phyloP scores from a whole-genome alignment of 345 rosid genomes.

The Arabidopsis arenosa region DNA sequence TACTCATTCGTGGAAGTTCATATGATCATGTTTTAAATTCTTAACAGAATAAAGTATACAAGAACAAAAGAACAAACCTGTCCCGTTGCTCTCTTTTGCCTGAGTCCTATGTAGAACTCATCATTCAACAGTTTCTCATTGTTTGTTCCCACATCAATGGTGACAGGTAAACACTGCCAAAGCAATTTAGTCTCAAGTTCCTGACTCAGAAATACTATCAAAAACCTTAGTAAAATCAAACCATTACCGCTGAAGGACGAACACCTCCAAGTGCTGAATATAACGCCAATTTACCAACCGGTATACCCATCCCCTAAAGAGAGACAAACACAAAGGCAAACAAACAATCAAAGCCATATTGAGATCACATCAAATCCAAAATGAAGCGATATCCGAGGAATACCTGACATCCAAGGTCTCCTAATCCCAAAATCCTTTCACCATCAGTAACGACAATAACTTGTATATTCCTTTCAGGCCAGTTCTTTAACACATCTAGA shows the following conservation, averaged over 20 bases:
- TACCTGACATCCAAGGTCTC: slow-evolving; percentile 99
- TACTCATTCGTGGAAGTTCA: background rate
- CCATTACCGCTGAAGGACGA: slow-evolving; percentile 79
- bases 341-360: background rate
- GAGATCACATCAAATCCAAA: slow-evolving; percentile 3
- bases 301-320: slow-evolving; percentile 85
- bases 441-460: slow-evolving; percentile 97
- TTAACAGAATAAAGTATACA: background rate
- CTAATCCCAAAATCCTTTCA: slow-evolving; percentile 92
- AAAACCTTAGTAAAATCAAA: background rate
- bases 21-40: background rate
- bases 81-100: slow-evolving; percentile 79
- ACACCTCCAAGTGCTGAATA: slow-evolving; percentile 93
- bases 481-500: slow-evolving; percentile 90
- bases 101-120: slow-evolving; percentile 88
- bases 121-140: slow-evolving; percentile 78
- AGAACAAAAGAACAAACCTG: slow-evolving; percentile 51
- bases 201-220: background rate
- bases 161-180: slow-evolving; percentile 80
- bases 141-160: slow-evolving; percentile 93
- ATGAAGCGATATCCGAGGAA: background rate
- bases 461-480: slow-evolving; percentile 86
- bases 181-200: background rate
- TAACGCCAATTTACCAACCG: slow-evolving; percentile 81
- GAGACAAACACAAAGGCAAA: slow-evolving; percentile 1